Evolutionary conservation across 169 alveolate genomes (phyloP), one percentile per base, ranked within the genome.

Genomic region (Plasmodium gallinaceum): DNA sequence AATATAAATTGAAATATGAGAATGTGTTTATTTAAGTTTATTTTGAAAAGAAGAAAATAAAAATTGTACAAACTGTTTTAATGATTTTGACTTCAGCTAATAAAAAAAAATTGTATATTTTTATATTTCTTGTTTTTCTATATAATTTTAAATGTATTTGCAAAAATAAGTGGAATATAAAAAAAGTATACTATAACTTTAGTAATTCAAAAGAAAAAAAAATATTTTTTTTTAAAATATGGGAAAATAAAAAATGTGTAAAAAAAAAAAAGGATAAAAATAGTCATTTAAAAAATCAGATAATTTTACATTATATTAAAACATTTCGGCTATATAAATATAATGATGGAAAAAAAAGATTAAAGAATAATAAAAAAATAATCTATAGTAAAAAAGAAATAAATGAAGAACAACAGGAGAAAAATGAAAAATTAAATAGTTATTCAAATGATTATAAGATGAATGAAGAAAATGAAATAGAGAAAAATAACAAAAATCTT

Each of bases 101-200:
- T 70, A 45, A 32, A 22, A 70, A 46, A 32, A 70, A 8, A 70
- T 70, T 70, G 48, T 22, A 65, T 45, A 10, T 70, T 70, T 52
- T 51, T 70, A 48, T 70, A 70, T 24, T 70, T 46, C 18, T 70
- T 16, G 18, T 48, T 24, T 46, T 70, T 43, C 12, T 70, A 70
- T 70, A 26, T 70, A 70, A 70, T 48, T 46, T 70, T 70, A 48
- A 46, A 20, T 70, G 64, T 70, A 51, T 26, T 18, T 70, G 66
- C 14, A 43, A 70, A 46, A 26, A 7, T 70, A 70, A 46, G 45
- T 12, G 64, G 18, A 51, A 48, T 26, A 24, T 46, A 70, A 70
- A 16, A 46, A 48, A 70, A 32, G 51, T 70, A 48, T 70, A n/a
- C 80, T 20, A 39, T 39, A 66, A 16, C 14, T 18, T 66, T n/a